A percentile compares a stretch with the other conserved stretches of the same genome.
phyloP scores from a whole-genome alignment of 345 rosid genomes.

The Draba incana region DNA sequence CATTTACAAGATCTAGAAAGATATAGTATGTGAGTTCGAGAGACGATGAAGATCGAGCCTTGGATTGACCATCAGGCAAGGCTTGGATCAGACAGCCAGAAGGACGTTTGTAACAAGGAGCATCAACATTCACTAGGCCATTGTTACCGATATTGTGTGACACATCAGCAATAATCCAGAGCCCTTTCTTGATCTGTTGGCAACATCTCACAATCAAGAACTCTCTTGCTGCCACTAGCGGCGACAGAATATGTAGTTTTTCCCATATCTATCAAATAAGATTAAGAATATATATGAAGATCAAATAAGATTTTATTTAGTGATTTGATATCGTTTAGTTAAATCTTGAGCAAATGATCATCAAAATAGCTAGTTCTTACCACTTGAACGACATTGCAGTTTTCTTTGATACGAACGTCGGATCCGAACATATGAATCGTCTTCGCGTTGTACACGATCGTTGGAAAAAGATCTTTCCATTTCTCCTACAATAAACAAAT shows the following conservation, averaged over 20 bases:
- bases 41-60: constrained; percentile 42
- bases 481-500: constrained; percentile 49
- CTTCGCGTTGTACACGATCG: constrained; percentile 60
- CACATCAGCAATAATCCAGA: constrained; percentile 71
- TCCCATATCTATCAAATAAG: constrained; percentile 52
- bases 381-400: constrained; percentile 56
- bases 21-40: background rate
- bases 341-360: too few species aligned
- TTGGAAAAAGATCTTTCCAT: constrained; percentile 68
- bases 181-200: constrained; percentile 51
- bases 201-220: constrained; percentile 65
- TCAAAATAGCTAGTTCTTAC: constrained; percentile 38
- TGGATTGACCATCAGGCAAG: constrained; percentile 53
- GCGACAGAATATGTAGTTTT: constrained; percentile 71
- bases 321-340: too few species aligned
- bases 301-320: background rate
- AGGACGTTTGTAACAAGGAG: constrained; percentile 65
- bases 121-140: background rate
- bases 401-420: constrained; percentile 37
- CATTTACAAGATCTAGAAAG: background rate
- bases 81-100: constrained; percentile 78
- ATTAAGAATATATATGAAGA: background rate
- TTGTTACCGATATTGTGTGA: constrained; percentile 46
- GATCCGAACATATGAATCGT: constrained; percentile 48
- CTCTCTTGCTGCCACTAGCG: constrained; percentile 69